Base-by-base conservation (phyloP, 2,329 filamentous ascomycete species). In the Colletotrichum sp. region DNA sequence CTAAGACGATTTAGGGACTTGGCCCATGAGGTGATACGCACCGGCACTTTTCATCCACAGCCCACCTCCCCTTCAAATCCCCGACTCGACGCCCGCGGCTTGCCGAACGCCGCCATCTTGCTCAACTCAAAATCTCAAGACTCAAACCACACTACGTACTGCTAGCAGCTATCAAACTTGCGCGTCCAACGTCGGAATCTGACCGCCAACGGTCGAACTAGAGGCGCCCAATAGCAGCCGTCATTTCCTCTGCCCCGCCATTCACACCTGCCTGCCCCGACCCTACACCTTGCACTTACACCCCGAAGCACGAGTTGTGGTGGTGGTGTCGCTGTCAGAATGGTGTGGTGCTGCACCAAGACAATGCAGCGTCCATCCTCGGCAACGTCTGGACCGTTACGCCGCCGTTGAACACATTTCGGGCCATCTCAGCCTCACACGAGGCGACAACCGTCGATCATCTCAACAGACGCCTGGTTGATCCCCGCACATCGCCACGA, bases 351-450 rank as follows among this genome's bases (percentile, higher is more conserved):
- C 16, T 28, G 36, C 12, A 22, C 24, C 52, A 26, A 28, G 22
- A 59, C 24, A 26, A 13, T 26, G 62, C 34, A 36, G n/a, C 48
- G 44, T 30, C 64, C 48, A 68, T 36, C 63, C n/a, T 68, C 48
- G 44, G 48, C 65, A 68, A 68, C 44, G 48, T 57, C 65, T 68
- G 65, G 28, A 44, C 65, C 48, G 65, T 36, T 39, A 68, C 48
- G 30, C 68, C 48, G 59, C 63, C 70, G 64, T 68, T 74, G 34
- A 67, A 69, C 60, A 32, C 36, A 48, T 65, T 66, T 73, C 34
- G 34, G 68, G 71, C 71, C 59, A 76, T 75, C 57, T 75, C 75
- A 75, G 75, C 71, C 66, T 76, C 75, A 68, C 52, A 57, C 72
- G 39, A 70, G 65, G 66, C 60, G 60, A 75, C 39, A 39, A 63